These are phyloP conservation scores for Cordyceps pruinosa DNA, from an alignment of 2,329 filamentous ascomycete genomes.

Conservation along the genomic window DNA sequence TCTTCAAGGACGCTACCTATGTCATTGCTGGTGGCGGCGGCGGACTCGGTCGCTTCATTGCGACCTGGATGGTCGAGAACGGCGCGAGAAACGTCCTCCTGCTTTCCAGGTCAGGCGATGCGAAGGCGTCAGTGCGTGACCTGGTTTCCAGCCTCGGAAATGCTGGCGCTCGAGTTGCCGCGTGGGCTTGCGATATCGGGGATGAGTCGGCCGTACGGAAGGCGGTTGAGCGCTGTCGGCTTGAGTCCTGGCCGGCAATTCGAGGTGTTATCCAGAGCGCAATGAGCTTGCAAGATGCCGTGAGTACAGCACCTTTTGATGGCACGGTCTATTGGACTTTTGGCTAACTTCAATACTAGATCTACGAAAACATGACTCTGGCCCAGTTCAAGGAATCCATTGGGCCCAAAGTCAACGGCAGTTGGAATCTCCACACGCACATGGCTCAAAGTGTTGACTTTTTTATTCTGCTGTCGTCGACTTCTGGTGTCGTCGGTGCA, in stretches of 20 bases:
- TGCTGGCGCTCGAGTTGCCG: not conserved
- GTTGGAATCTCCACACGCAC: slow-evolving; percentile 13
- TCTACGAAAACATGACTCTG: not conserved
- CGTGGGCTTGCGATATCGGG: not conserved
- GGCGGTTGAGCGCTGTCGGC: not conserved
- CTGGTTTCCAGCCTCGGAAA: not conserved
- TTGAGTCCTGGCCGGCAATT: not conserved
- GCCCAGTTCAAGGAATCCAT: too few species aligned
- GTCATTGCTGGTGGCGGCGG: slow-evolving; percentile 40
- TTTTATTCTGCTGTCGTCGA: slow-evolving; percentile 17
- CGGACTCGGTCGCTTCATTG: slow-evolving; percentile 38
- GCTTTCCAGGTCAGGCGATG: slow-evolving; percentile 17
- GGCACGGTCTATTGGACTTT: not conserved
- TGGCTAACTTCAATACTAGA: not conserved
- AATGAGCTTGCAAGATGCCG: not conserved
- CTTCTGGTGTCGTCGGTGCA: slow-evolving; percentile 16
- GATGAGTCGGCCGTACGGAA: not conserved
- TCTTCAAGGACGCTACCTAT: slow-evolving; percentile 22
- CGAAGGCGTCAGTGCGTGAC: too few species aligned
- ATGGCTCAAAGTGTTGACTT: slow-evolving; percentile 10
- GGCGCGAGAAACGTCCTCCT: slow-evolving; percentile 38
- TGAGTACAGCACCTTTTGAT: not conserved
- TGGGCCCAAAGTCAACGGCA: slow-evolving; percentile 15
- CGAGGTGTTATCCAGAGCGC: not conserved
- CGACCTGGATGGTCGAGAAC: slow-evolving; percentile 37